These are phyloP conservation scores for Artemisia tridentata DNA, from an alignment of 129 eudicot species.

Conservation along the genomic window DNA sequence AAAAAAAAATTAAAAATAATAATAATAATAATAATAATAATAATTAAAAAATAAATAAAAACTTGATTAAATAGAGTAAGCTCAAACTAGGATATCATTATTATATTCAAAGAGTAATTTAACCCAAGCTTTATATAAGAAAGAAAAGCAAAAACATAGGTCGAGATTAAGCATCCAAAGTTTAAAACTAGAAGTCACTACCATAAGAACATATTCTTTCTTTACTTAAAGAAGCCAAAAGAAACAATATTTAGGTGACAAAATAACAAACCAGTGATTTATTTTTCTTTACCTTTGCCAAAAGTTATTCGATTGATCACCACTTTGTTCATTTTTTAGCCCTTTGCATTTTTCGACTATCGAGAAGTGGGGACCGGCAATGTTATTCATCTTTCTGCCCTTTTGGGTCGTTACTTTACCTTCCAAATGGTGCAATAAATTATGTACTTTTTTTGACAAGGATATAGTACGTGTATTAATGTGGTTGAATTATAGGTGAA, in stretches of 20 bases:
- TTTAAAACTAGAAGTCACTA: slow-evolving; percentile 28
- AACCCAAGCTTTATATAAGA: slow-evolving; percentile 3
- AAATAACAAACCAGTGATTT: slow-evolving; percentile 17
- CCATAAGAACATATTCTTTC: slow-evolving; percentile 41
- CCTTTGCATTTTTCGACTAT: slow-evolving; percentile 4
- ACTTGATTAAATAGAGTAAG: too few relatives aligned
- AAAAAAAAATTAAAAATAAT: too few relatives aligned
- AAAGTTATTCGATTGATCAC: slow-evolving; percentile 33
- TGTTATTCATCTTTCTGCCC: slow-evolving; percentile 10
- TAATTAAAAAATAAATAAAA: too few relatives aligned
- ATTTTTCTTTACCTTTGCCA: slow-evolving; percentile 20
- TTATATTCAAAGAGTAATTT: background rate
- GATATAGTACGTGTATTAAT: background rate
- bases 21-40: too few relatives aligned
- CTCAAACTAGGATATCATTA: background rate
- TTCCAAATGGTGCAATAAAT: background rate
- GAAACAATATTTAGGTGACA: slow-evolving; percentile 23
- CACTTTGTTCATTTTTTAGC: background rate
- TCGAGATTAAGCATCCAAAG: slow-evolving; percentile 35
- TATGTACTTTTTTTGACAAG: background rate
- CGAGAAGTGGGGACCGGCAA: background rate
- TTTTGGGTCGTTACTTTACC: slow-evolving; percentile 1
- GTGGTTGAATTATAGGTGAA: background rate
- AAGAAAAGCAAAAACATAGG: slow-evolving; percentile 27
- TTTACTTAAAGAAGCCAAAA: slow-evolving; percentile 23